A percentile compares a stretch with the other conserved stretches of the same genome.
These are phyloP conservation scores for Phytophthora ramorum DNA, from an alignment of 352 stramenopile species.

Conservation along the genomic window DNA sequence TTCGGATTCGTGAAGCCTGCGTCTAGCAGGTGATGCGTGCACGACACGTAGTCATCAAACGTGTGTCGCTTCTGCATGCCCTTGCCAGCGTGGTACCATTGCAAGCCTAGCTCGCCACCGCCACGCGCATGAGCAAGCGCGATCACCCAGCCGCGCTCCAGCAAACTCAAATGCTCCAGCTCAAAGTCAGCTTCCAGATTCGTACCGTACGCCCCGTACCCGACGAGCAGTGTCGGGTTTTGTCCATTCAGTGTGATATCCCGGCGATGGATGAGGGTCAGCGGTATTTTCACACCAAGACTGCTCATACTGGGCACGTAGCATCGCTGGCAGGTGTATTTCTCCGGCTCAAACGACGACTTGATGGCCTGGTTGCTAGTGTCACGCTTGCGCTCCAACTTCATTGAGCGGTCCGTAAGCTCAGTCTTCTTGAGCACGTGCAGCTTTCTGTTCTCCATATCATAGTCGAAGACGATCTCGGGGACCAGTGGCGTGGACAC, in stretches of 20 bases:
- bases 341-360: constrained; percentile 33
- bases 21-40: constrained; percentile 68
- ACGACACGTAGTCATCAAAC: constrained; percentile 87
- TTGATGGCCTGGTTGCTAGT: neutral
- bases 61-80: constrained; percentile 83
- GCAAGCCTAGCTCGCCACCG: constrained; percentile 87
- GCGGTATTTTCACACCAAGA: constrained; percentile 54
- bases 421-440: constrained; percentile 64
- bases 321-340: constrained; percentile 51
- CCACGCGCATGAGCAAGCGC: constrained; percentile 91
- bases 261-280: constrained; percentile 82
- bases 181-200: constrained; percentile 90
- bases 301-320: constrained; percentile 54
- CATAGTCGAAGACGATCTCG: constrained; percentile 84
- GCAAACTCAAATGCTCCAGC: constrained; percentile 81
- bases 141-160: constrained; percentile 90
- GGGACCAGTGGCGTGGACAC: constrained; percentile 76
- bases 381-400: constrained; percentile 6
- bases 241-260: constrained; percentile 56
- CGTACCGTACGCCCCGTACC: constrained; percentile 91
- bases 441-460: constrained; percentile 58
- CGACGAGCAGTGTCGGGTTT: constrained; percentile 87
- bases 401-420: constrained; percentile 31
- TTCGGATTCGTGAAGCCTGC: constrained; percentile 66
- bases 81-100: constrained; percentile 89